Conservation (phyloP, 176 grass and related monocot genomes). For the Aegilops speltoides region DNA sequence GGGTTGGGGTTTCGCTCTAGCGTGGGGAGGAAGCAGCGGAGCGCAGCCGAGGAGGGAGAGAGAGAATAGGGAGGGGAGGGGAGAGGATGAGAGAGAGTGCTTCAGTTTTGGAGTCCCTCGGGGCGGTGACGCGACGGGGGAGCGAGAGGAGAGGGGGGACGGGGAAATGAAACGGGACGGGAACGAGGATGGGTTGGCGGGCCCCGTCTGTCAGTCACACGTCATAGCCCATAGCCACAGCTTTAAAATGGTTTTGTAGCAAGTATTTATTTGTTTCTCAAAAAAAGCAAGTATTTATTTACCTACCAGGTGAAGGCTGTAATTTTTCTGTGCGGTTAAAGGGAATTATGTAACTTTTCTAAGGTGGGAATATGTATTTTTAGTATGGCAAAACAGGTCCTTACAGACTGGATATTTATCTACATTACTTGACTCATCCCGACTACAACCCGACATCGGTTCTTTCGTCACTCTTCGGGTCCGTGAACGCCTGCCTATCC, state of each 20-base stretch:
- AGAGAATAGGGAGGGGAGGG: neutral
- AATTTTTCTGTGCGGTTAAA: neutral
- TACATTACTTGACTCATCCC: neutral
- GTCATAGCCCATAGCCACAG: neutral
- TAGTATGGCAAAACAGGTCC: neutral
- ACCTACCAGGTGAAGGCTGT: neutral
- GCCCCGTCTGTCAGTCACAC: neutral
- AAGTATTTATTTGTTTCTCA: neutral
- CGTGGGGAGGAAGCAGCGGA: constrained; percentile 37
- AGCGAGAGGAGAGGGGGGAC: neutral
- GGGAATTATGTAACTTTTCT: neutral
- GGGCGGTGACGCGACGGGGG: constrained; percentile 41
- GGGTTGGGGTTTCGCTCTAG: constrained; percentile 4
- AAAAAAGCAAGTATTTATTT: neutral
- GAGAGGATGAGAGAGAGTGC: neutral
- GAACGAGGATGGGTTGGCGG: constrained; percentile 3
- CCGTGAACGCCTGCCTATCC: no score
- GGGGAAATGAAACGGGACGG: neutral
- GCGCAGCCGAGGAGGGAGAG: neutral
- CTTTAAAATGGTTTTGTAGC: neutral
- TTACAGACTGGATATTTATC: neutral
- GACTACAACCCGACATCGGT: neutral
- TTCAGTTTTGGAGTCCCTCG: constrained; percentile 28
- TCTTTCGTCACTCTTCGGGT: neutral
- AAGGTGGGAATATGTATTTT: no score